Evolutionary conservation across 2,329 filamentous ascomycete genomes (phyloP), one percentile per base, ranked within the genome.

Genomic region (Microdochium paspali): DNA sequence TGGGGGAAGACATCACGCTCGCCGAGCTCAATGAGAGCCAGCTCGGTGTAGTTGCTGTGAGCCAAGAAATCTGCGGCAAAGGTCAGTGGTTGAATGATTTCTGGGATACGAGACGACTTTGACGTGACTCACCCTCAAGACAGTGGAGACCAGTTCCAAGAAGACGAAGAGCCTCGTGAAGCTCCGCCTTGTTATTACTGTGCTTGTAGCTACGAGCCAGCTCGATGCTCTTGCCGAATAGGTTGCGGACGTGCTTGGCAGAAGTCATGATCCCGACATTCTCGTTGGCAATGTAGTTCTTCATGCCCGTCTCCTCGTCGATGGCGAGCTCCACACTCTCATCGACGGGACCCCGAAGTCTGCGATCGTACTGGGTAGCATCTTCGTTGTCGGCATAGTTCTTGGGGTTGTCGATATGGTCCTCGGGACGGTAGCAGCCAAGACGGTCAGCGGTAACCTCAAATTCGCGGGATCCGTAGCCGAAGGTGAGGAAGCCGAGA

Each of bases 231-330:
- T 77, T 73, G 43, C 73, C 67, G 53, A 95, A 87, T 1, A 94
- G 79, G 52, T 78, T 75, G 46, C 87, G 80, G 50, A 95, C 79
- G 58, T 94, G 81, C 44, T 75, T 72, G 49, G 90, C 85, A 44
- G 88, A 95, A 42, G 86, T 95, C 67, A 86, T 87, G 62, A 94
- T 93, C 43, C 80, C 79, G 49, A 77, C 68, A 45, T 79, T 71
- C 63, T 96, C 90, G 53, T 90, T 90, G 32, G 90, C 89, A 65
- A 96, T 96, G 67, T 96, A 96, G 64, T 90, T 93, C 71, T 97
- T 97, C 68, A 95, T 74, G 56, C 85, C 86, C 5, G 83, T 84
- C 47, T 80, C 70, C 2, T 79, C 76, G 57, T 97, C 88, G 57
- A 97, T 77, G 43, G 77, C 79, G 30, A 96, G 76, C 69, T 96